Percentiles rank a stretch among this genome's conserved stretches.
phyloP scores from a whole-genome alignment of 345 rosid genomes.

The Lepidium sativum region DNA sequence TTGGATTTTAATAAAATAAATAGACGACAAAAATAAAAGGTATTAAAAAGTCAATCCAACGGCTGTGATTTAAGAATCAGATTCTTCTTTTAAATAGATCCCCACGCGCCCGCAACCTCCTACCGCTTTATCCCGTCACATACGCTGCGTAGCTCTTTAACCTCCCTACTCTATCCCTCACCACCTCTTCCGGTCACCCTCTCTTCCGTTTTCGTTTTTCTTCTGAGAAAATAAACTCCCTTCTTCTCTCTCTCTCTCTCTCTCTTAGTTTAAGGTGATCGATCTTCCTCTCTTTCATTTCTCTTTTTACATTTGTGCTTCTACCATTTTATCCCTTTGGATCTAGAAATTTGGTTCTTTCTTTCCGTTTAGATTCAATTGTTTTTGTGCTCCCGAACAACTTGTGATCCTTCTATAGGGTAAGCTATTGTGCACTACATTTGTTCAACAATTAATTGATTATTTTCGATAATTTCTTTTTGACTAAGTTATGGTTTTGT shows the following conservation, averaged over 20 bases:
- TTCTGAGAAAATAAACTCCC: not conserved
- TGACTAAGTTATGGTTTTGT: too few relatives aligned
- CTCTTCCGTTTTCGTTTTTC: slow-evolving; percentile 21
- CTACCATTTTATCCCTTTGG: not conserved
- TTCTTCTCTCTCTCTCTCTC: slow-evolving; percentile 8
- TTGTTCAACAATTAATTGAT: too few relatives aligned
- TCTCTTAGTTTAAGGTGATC: too few relatives aligned
- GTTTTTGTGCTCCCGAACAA: not conserved
- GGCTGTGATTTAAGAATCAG: too few relatives aligned
- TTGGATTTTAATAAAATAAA: too few relatives aligned
- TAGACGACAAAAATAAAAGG: too few relatives aligned
- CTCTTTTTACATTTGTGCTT: slow-evolving; percentile 1
- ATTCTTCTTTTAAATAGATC: not conserved
- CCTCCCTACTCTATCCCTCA: slow-evolving; percentile 19
- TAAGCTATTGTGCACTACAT: not conserved
- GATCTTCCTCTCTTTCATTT: slow-evolving; percentile 6
- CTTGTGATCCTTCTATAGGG: not conserved
- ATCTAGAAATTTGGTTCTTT: slow-evolving; percentile 17
- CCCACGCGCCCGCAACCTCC: slow-evolving; percentile 33
- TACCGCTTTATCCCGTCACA: slow-evolving; percentile 33
- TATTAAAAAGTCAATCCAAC: too few relatives aligned
- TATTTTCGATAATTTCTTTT: too few relatives aligned
- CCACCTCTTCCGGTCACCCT: slow-evolving; percentile 37
- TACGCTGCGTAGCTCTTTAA: slow-evolving; percentile 12
- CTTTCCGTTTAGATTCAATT: not conserved